These are phyloP conservation scores for Citrus unshiu DNA, from an alignment of 345 rosid genomes.

Conservation along the genomic window DNA sequence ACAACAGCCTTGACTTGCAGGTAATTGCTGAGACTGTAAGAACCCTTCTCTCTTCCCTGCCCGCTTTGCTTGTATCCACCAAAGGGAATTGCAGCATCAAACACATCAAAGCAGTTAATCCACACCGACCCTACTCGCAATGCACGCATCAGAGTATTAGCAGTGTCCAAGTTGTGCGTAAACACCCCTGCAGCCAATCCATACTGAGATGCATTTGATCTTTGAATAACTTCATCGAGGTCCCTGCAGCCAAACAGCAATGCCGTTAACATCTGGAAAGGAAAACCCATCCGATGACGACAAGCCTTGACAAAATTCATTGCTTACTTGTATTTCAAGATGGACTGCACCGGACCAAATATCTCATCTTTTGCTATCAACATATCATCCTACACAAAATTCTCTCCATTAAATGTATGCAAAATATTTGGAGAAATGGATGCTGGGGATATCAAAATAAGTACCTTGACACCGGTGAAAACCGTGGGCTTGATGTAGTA, in stretches of 20 bases:
- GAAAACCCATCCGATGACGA: background rate
- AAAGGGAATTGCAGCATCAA: constrained; percentile 84
- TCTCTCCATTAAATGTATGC: background rate
- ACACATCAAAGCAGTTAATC: constrained; percentile 74
- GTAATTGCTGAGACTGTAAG: constrained; percentile 69
- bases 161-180: constrained; percentile 71
- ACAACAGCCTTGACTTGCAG: constrained; percentile 96
- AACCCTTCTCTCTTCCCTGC: constrained; percentile 82
- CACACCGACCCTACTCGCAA: constrained; percentile 71
- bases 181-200: constrained; percentile 92
- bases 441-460: background rate
- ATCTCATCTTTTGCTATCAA: constrained; percentile 86
- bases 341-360: constrained; percentile 92
- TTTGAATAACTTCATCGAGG: constrained; percentile 58
- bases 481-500: constrained; percentile 93
- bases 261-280: background rate
- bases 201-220: constrained; percentile 55
- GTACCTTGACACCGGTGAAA: constrained; percentile 84
- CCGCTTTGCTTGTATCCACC: constrained; percentile 99
- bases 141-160: constrained; percentile 67
- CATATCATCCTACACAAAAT: constrained; percentile 72
- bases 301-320: background rate
- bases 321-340: constrained; percentile 83
- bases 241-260: constrained; percentile 39
- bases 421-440: background rate